Base-by-base conservation (phyloP, 1,284 basidiomycete genomes). In the Sutorius eximius region DNA sequence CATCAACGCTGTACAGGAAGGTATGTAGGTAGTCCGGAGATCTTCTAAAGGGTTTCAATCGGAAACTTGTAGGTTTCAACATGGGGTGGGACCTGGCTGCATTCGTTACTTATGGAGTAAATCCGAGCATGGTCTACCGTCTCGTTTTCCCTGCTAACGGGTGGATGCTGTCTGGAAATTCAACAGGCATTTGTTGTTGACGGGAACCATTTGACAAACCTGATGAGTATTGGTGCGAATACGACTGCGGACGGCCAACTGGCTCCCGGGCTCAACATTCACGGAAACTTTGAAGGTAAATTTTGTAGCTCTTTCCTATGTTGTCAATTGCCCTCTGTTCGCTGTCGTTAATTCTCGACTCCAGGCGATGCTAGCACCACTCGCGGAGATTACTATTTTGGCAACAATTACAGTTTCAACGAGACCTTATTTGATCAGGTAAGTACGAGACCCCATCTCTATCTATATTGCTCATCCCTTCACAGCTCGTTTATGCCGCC, bases 181-280 rank as follows among this genome's bases (percentile, higher is more conserved):
- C 18, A 22, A 42, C 24, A 70, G 66, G 53, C 57, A 32, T 69
- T 66, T 30, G 0, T 66, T 33, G 57, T 65, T 1, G 62, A 68
- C 8, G 64, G 66, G 3, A 66, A 70, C 22, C 64, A 68, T 20
- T 49, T 66, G 54, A 68, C 66, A 13, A 66, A 66, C 30, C 52
- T 68, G 54, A 66, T 66, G 60, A 57, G 51, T 44, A 70, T 66
- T 22, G 64, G 65, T 42, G 61, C 63, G 43, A 66, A 69, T 7
- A 55, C 64, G 13, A 69, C 63, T 12, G 51, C 50, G 15, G 32
- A 58, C 0, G 20, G 24, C 20, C 20, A 66, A 32, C 20, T 56
- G 33, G 55, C 56, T 38, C 52, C 59, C 0, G 64, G 65, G 6
- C 38, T 70, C 2, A 70, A 53, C 16, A 60, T 52, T 30, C 64